Evolutionary conservation across 176 grass and related monocot genomes (phyloP), one percentile per base, ranked within the genome.

Genomic region (Triticum dicoccoides): DNA sequence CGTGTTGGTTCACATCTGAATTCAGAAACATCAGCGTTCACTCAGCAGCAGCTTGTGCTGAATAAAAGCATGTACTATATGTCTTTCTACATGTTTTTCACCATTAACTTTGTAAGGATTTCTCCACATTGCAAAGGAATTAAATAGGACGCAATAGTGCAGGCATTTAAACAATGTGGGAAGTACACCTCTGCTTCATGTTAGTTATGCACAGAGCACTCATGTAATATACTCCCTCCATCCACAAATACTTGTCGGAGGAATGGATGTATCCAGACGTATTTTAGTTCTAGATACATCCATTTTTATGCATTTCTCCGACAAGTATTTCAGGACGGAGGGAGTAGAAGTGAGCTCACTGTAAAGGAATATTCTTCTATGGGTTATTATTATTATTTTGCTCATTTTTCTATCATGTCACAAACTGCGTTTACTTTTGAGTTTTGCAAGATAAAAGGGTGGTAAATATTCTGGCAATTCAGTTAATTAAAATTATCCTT

Each of bases 161-260:
- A 33, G 61, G 12, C 86, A 81, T 85, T 88, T 73, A 54, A 91
- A 81, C 85, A 91, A 76, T 77, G 3, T 54, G 41, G 15, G 51
- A 21, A 85, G 78, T 85, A 86, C 82, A 59, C 2, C 5, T 73
- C 71, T 52, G 86, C 35, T 66, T 65, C 64, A 45, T 64, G 32
- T 52, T 76, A 82, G 77, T 77, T 61, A 37, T 45, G 27, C 39
- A 47, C 42, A n/a, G 34, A 17, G 39, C 32, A 86, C 21, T 10
- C 17, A 32, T 64, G 71, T 88, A 81, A 44, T 34, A 62, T 14
- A 77, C 42, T 30, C 29, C 29, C 29, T 30, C 29, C 29, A 1
- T 30, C 29, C 29, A 30, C 29, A 30, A 30, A 30, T 30, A 30
- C 29, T 30, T 30, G 29, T 30, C 29, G 29, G 29, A 30, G 29